phyloP scores from a whole-genome alignment of 2,329 filamentous ascomycete genomes.

The Xylaria sp. region DNA sequence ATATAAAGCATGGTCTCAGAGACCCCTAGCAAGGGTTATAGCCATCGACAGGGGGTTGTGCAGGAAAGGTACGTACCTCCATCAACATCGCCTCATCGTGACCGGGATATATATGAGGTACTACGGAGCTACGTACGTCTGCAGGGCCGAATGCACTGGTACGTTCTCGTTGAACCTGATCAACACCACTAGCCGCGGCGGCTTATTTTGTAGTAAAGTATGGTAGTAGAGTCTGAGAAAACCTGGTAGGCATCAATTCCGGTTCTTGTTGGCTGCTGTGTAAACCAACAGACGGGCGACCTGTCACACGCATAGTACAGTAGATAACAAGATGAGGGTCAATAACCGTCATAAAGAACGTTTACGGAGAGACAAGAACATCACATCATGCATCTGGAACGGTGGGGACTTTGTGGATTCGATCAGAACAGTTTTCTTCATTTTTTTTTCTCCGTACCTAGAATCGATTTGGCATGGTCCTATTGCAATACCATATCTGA shows the following conservation, averaged over 20 bases:
- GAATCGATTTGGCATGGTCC: neutral
- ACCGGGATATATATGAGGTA: constrained; percentile 18
- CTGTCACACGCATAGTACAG: neutral
- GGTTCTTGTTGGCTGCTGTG: neutral
- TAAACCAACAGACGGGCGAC: neutral
- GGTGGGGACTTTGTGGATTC: neutral
- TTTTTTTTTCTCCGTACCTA: constrained; percentile 27
- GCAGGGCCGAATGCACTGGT: neutral
- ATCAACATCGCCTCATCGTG: constrained; percentile 24
- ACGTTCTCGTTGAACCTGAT: constrained; percentile 17
- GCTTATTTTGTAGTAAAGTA: constrained; percentile 12
- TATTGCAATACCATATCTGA: constrained; percentile 12
- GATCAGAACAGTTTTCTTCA: constrained; percentile 14
- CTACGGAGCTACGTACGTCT: constrained; percentile 14
- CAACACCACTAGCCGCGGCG: constrained; percentile 19
- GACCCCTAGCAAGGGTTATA: constrained; percentile 20
- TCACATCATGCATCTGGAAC: neutral
- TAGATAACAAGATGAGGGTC: neutral
- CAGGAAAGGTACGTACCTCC: constrained; percentile 21
- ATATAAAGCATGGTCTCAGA: constrained; percentile 12
- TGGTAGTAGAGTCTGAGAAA: neutral
- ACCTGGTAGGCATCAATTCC: neutral
- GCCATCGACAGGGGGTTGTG: neutral
- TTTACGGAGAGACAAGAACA: neutral
- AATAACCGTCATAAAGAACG: neutral